phyloP scores from a whole-genome alignment of 2,329 filamentous ascomycete species.

The Gnomoniopsis sp. region DNA sequence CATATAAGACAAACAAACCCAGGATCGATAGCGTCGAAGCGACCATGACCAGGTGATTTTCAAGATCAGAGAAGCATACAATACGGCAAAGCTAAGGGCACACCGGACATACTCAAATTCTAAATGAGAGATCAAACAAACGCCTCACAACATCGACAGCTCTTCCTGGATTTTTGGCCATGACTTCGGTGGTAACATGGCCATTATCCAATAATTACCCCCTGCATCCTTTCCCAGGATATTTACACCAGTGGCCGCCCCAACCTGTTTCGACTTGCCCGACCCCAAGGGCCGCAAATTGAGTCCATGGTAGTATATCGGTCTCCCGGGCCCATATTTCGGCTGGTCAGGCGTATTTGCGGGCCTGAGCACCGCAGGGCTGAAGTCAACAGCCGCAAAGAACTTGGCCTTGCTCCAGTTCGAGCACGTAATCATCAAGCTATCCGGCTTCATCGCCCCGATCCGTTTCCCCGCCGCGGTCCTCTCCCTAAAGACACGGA shows the following conservation, averaged over 20 bases:
- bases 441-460: neutral
- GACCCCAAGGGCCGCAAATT: neutral
- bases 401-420: constrained; percentile 29
- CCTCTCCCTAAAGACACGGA: constrained; percentile 10
- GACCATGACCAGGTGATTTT: too few species aligned
- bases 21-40: too few species aligned
- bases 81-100: too few species aligned
- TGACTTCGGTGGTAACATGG: constrained; percentile 5
- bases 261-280: constrained; percentile 8
- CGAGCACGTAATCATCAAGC: constrained; percentile 9
- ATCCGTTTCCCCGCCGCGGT: constrained; percentile 2
- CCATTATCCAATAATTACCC: constrained; percentile 12
- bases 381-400: constrained; percentile 34
- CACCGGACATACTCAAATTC: too few species aligned
- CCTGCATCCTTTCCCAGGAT: constrained; percentile 10
- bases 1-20: too few species aligned
- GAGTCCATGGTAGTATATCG: constrained; percentile 10
- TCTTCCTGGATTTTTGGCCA: constrained; percentile 7
- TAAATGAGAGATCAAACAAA: too few species aligned
- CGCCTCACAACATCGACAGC: neutral
- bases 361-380: constrained; percentile 21
- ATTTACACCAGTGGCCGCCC: constrained; percentile 1
- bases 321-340: constrained; percentile 1
- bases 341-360: neutral
- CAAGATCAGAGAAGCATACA: too few species aligned